Evolutionary conservation across 2,329 filamentous ascomycete species (phyloP).

Genomic region (Aspergillus neotritici): DNA sequence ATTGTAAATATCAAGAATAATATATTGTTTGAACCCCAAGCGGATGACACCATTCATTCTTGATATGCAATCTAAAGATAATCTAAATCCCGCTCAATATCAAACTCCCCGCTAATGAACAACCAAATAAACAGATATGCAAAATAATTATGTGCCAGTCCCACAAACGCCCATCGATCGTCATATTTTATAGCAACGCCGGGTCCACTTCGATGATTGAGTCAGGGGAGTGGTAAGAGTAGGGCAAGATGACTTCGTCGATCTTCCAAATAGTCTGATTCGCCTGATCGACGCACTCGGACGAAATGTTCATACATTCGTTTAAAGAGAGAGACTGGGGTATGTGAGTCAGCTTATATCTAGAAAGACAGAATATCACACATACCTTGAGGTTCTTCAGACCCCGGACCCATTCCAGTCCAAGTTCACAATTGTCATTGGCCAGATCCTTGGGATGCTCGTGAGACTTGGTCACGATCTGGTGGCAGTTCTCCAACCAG

Average conservation of each 20-base stretch:
- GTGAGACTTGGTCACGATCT: conserved; percentile 10
- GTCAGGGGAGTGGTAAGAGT: conserved; percentile 6
- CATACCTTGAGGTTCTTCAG: conserved; percentile 20
- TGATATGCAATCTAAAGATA: no score
- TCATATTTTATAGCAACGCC: conserved; percentile 5
- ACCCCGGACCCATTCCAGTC: conserved; percentile 24
- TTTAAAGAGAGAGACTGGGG: conserved; percentile 25
- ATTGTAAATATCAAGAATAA: no score
- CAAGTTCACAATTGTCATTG: conserved; percentile 13
- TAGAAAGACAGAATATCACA: not conserved
- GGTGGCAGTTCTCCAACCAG: conserved; percentile 26
- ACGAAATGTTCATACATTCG: conserved; percentile 19
- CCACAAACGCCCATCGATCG: not conserved
- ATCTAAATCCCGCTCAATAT: no score
- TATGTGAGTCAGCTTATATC: not conserved
- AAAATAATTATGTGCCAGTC: not conserved
- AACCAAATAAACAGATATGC: not conserved
- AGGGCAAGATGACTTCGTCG: conserved; percentile 22
- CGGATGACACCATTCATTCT: no score
- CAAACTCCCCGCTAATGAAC: not conserved
- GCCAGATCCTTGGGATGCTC: conserved; percentile 7
- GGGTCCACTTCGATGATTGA: conserved; percentile 23
- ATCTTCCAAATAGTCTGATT: conserved; percentile 25
- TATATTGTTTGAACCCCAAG: no score
- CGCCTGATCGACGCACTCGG: conserved; percentile 18